Base-by-base conservation (phyloP, 495 filamentous ascomycete species). In the Penicillium canariense region DNA sequence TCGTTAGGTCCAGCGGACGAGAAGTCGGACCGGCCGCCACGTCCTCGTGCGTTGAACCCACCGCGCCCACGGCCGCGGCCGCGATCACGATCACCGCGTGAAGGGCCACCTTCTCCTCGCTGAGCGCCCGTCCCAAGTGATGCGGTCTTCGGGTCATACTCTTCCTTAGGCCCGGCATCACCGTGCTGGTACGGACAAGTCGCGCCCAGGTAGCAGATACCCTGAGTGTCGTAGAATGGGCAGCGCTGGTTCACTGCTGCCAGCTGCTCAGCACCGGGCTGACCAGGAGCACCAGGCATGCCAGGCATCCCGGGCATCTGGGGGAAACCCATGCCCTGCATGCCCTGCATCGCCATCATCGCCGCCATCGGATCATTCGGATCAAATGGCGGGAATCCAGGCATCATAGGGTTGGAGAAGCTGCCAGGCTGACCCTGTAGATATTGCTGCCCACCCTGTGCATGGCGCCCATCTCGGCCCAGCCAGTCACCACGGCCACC, bases 141-240 rank as follows among this genome's bases (percentile, higher is more conserved):
- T 9, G 87, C 78, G 54, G 89, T 84, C 52, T 75, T 85, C 4
- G 94, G 93, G 62, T 96, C 93, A 63, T 97, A 97, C 73, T 96
- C 71, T 31, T 70, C 71, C 48, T 81, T 74, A 67, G 79, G 76
- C 22, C 82, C 79, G 39, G 79, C 71, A 17, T 85, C 80, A n/a
- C 85, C 88, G 63, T 97, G 93, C 65, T 94, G 85, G 59, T 88
- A 97, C 4, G 80, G 85, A 68, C 93, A 97, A 38, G 81, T 83
- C 52, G 79, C 80, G 2, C 90, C 91, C 43, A 86, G 70, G 28
- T 87, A 82, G 62, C 93, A 97, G 58, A 86, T 95, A 0, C 94
- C 94, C 59, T 91, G 90, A 1, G 80, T 84, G 56, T 97, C 92
- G 65, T 91, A 97, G 66, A 96, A 91, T 38, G 85, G 83, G 63